Evolutionary conservation across 1,139 yeast species (phyloP).

Genomic region (Protomyces pachydermus): DNA sequence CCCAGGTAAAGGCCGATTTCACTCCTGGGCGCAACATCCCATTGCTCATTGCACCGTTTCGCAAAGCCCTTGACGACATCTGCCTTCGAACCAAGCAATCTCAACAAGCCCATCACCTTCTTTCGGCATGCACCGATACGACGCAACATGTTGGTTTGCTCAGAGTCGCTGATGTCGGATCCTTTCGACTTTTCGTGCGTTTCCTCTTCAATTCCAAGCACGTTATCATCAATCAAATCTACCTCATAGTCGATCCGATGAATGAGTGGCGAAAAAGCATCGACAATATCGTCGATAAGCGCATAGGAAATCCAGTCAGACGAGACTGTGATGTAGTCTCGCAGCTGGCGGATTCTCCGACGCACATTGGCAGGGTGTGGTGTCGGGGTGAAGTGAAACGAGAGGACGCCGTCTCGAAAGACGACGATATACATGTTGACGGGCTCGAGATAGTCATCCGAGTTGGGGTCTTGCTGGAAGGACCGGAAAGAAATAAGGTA

Average conservation of each 20-base stretch:
- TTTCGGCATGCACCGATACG: constrained; percentile 93
- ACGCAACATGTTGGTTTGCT: constrained; percentile 69
- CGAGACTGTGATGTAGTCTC: constrained; percentile 82
- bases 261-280: constrained; percentile 94
- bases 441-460: constrained; percentile 70
- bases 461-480: constrained; percentile 56
- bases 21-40: constrained; percentile 67
- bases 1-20: constrained; percentile 86
- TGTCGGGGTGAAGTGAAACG: constrained; percentile 90
- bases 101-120: constrained; percentile 80
- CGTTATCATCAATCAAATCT: constrained; percentile 84
- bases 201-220: constrained; percentile 54
- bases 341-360: constrained; percentile 77
- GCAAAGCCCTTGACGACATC: constrained; percentile 94
- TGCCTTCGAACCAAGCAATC: constrained; percentile 85
- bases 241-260: constrained; percentile 91
- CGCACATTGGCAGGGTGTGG: constrained; percentile 96
- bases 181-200: constrained; percentile 51
- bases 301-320: constrained; percentile 98
- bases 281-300: constrained; percentile 91
- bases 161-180: constrained; percentile 42
- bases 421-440: constrained; percentile 89
- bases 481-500: constrained; percentile 91
- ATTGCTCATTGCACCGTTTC: constrained; percentile 78
- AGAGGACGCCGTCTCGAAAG: constrained; percentile 81